phyloP scores from a whole-genome alignment of 2,329 filamentous ascomycete species.

The Clonostachys chloroleuca region DNA sequence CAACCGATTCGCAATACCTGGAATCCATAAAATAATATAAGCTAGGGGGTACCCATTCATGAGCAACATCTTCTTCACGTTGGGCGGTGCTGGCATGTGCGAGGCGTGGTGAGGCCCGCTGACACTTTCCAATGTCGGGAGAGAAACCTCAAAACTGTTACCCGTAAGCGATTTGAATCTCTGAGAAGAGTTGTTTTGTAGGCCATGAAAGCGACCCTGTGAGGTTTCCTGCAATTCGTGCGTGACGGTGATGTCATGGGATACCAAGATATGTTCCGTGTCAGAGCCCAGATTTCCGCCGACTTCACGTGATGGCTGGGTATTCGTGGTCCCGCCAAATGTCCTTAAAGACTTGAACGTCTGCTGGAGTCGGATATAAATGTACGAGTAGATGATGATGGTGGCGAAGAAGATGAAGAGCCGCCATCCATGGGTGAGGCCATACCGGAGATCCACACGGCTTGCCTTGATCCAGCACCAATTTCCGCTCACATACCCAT shows the following conservation, averaged over 20 bases:
- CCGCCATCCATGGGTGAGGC: slow-evolving; percentile 34
- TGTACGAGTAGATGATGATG: slow-evolving; percentile 29
- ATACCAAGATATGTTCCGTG: neutral
- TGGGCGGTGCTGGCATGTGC: slow-evolving; percentile 5
- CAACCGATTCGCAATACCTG: slow-evolving; percentile 25
- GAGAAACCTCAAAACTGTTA: neutral
- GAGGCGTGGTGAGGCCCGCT: neutral
- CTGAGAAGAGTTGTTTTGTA: neutral
- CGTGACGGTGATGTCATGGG: neutral
- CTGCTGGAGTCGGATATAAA: slow-evolving; percentile 17
- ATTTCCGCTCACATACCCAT: slow-evolving; percentile 30
- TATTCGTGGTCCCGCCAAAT: neutral
- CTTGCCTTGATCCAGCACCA: slow-evolving; percentile 37
- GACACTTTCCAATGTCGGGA: neutral
- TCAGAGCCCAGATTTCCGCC: slow-evolving; percentile 1
- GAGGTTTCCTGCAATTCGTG: neutral
- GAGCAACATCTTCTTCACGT: slow-evolving; percentile 22
- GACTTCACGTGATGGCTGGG: neutral
- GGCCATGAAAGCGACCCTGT: neutral
- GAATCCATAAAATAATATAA: slow-evolving; percentile 30
- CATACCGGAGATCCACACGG: slow-evolving; percentile 27
- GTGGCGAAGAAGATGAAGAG: slow-evolving; percentile 30
- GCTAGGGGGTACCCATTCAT: slow-evolving; percentile 29
- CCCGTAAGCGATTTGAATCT: neutral
- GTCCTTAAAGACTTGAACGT: neutral